phyloP scores from a whole-genome alignment of 306 rosid species.

The Ormosia emarginata region DNA sequence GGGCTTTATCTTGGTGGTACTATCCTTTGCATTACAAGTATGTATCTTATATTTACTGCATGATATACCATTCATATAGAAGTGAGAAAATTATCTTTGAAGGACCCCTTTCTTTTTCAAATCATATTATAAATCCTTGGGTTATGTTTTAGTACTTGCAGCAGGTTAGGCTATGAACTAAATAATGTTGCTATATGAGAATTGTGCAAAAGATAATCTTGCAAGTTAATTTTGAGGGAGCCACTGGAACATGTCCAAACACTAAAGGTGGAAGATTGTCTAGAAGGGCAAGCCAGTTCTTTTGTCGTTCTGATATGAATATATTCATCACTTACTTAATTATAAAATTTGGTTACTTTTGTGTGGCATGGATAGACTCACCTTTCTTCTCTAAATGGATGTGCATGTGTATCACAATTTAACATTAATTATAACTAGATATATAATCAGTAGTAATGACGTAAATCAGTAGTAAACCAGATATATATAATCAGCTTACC shows the following conservation, averaged over 20 bases:
- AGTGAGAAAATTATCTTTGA: neutral
- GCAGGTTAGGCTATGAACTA: too few relatives aligned
- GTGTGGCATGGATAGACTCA: neutral
- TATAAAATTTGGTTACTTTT: neutral
- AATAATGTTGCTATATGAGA: too few relatives aligned
- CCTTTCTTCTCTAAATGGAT: constrained; percentile 11
- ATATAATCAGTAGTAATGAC: too few relatives aligned
- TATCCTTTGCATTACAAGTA: constrained; percentile 85
- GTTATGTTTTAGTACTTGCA: too few relatives aligned
- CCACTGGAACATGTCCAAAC: too few relatives aligned
- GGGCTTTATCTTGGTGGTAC: constrained; percentile 79
- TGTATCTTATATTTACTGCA: constrained; percentile 11
- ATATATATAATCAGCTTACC: too few relatives aligned
- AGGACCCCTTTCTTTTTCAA: too few relatives aligned
- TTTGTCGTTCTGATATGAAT: neutral
- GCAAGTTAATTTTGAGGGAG: too few relatives aligned
- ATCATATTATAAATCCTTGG: too few relatives aligned
- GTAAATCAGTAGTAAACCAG: too few relatives aligned
- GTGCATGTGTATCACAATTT: neutral
- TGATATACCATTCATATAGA: neutral
- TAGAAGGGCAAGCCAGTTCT: neutral
- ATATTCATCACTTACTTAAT: neutral
- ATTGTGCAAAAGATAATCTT: too few relatives aligned
- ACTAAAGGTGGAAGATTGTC: neutral
- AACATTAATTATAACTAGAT: too few relatives aligned